phyloP scores from a whole-genome alignment of 441 rosid species.

The Erodium moschatum region DNA sequence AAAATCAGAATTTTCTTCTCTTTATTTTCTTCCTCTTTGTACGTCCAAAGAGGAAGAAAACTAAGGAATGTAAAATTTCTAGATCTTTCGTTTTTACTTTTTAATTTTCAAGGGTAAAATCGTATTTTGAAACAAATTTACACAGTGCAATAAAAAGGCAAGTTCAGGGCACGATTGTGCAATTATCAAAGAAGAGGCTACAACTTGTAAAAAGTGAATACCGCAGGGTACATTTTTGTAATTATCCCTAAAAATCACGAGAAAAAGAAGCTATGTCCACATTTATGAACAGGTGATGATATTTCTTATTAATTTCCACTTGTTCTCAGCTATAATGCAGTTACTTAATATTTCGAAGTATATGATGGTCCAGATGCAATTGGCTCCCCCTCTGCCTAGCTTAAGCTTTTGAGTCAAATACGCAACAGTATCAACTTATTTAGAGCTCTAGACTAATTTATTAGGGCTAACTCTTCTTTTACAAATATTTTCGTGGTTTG shows the following conservation, averaged over 20 bases:
- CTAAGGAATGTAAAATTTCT: too few species aligned
- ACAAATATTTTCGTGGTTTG: constrained; percentile 1
- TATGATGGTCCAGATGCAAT: neutral
- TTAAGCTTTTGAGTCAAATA: constrained; percentile 2
- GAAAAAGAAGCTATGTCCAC: neutral
- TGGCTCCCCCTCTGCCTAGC: constrained; percentile 1
- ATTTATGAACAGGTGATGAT: neutral
- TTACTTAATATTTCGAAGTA: neutral
- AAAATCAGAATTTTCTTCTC: too few species aligned
- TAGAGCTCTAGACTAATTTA: neutral
- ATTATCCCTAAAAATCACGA: neutral
- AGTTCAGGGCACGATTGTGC: too few species aligned
- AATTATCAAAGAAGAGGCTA: too few species aligned
- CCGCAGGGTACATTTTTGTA: too few species aligned
- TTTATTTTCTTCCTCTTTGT: too few species aligned
- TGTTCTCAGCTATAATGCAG: constrained; percentile 5
- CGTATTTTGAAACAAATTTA: too few species aligned
- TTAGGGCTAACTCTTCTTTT: neutral
- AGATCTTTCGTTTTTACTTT: too few species aligned
- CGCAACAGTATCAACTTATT: neutral
- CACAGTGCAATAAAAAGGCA: too few species aligned
- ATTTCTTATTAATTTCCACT: neutral
- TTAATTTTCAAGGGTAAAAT: too few species aligned
- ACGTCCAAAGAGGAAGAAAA: too few species aligned
- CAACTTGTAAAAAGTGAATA: too few species aligned